Evolutionary conservation across 805 yeast species (phyloP).

Genomic region (Pichia gijzeniarum): DNA sequence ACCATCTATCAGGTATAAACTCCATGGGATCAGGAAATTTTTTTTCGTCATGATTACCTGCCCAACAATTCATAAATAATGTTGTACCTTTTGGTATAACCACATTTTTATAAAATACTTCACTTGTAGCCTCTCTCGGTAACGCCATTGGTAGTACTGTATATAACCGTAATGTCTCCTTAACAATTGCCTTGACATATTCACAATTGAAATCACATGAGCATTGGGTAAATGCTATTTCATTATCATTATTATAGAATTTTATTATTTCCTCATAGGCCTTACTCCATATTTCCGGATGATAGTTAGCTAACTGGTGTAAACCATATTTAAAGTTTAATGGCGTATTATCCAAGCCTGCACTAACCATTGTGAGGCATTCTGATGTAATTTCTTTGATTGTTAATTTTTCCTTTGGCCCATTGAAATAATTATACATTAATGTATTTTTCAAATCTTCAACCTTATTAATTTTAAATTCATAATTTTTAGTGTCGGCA

Average conservation of each 20-base stretch:
- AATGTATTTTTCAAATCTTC: conserved; percentile 17
- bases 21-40: conserved; percentile 38
- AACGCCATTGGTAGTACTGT: conserved; percentile 63
- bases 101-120: conserved; percentile 34
- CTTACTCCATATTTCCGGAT: conserved; percentile 34
- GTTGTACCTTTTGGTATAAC: conserved; percentile 51
- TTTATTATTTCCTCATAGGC: conserved; percentile 38
- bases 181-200: conserved; percentile 50
- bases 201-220: conserved; percentile 32
- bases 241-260: conserved; percentile 23
- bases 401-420: conserved; percentile 7
- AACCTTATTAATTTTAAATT: background rate
- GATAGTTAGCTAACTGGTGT: conserved; percentile 46
- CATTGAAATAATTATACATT: conserved; percentile 24
- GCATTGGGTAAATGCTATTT: conserved; percentile 23
- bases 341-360: conserved; percentile 71
- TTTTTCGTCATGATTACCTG: conserved; percentile 57
- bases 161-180: conserved; percentile 56
- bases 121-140: conserved; percentile 54
- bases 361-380: conserved; percentile 72
- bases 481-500: background rate
- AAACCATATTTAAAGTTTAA: conserved; percentile 53
- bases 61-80: conserved; percentile 60
- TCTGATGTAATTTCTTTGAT: conserved; percentile 36
- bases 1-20: conserved; percentile 44